Evolutionary conservation across 257 asterid species (phyloP), one percentile per base, ranked within the genome.

Genomic region (Solanum appendiculatum): DNA sequence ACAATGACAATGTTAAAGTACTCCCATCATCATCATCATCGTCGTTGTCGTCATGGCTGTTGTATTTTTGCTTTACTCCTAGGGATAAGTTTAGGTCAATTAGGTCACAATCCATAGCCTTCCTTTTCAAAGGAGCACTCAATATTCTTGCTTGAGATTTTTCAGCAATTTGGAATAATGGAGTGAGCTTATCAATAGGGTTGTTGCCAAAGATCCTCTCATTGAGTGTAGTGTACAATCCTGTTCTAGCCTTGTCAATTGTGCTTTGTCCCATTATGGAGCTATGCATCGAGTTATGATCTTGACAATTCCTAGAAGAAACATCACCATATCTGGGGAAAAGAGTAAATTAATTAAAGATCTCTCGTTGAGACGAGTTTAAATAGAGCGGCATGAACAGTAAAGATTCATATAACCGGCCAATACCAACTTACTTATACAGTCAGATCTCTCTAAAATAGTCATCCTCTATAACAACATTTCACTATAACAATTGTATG

Each of bases 11-110:
- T 21, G 98, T 91, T 12, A 94, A 84, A 5, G 89, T 88, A 74
- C 94, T 88, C n/a, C 68, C 68, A 25, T 84, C 51, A 36, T 89
- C 91, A 0, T 90, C 94, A 0, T 90, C 94, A 0, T 88, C 91
- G 0, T 89, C 90, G 2, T 36, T 6, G 27, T 56, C 48, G 70
- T 66, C 33, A 72, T 84, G 46, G 82, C 85, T 64, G 86, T 5
- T 88, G 84, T 85, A 89, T 90, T 39, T 74, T 88, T 27, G 58
- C 86, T 84, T 84, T 4, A 91, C 54, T 70, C 93, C 90, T 3
- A 96, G 95, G 23, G 98, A 94, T 72, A 96, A 87, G 54, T 91
- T 92, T 93, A 95, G 86, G 42, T 93, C 94, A 7, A 94, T 78
- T 78, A 78, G 85, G 31, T 86, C 84, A 78, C 64, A 44, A 16